Base-by-base conservation (phyloP, 108 stramenopile genomes). In the Cyclotella sp. region DNA sequence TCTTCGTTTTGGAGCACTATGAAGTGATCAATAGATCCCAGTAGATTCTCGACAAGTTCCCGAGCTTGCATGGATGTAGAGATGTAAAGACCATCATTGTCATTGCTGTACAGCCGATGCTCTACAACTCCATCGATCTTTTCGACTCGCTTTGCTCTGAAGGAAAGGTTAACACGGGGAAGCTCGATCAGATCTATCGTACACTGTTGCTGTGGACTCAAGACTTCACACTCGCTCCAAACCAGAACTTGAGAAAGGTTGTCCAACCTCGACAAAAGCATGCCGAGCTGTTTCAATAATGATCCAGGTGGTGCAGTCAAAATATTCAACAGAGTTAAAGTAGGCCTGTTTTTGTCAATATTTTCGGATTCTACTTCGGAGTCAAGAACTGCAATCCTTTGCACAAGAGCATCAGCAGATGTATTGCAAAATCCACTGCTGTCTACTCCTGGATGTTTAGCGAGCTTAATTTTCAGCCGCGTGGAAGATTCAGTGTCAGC, bases 71-170 rank as follows among this genome's bases (percentile, higher is more conserved):
- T 87, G 6, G 93, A 91, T 27, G 88, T 88, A n/a, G 95, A 89
- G 63, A 99, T 95, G 85, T 91, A 99, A 22, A 98, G 89, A 8
- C 97, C 98, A 73, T 96, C 93, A 58, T 97, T 95, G 71, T 99
- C 98, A 69, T 94, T 91, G 68, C 95, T 94, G 79, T 95, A 97
- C 0, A 97, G 84, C 49, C 96, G 90, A 27, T 86, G 81, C 46
- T 93, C 89, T 28, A 84, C 84, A 27, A 81, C 83, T 26, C 93
- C 93, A 63, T 93, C 92, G 42, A 83, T 77, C 45, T 82, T 81
- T 67, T 87, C 88, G 27, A 90, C 86, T 45, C 81, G 63, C 68
- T 90, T 94, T 11, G 93, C 85, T 55, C 87, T 89, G 82, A 99
- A 99, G 18, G 95, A 93, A 14, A 99, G 76, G 54, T 96, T 95